Percentiles rank a stretch among this genome's conserved stretches.
Conservation (phyloP, 352 stramenopile genomes). For the Globisporangium perplexum region DNA sequence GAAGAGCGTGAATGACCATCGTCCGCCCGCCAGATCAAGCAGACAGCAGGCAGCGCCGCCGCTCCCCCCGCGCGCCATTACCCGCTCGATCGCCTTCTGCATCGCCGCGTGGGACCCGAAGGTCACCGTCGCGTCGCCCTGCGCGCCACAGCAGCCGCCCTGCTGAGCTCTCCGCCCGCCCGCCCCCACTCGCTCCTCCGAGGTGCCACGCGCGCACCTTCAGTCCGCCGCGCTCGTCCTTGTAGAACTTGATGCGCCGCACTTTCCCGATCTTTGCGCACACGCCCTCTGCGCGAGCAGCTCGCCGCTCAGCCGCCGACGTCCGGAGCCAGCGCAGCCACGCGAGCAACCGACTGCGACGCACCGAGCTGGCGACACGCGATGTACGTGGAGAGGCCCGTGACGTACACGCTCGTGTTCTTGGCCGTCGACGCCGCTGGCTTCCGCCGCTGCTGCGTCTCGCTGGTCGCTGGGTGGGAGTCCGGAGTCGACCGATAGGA, state of each 20-base stretch:
- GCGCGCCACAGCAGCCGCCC: not conserved
- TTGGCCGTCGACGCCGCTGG: slow-evolving; percentile 16
- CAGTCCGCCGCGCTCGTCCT: slow-evolving; percentile 65
- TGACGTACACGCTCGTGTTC: slow-evolving; percentile 79
- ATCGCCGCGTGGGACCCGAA: slow-evolving; percentile 66
- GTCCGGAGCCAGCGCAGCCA: not conserved
- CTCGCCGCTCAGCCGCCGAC: not conserved
- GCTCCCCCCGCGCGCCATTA: slow-evolving; percentile 13
- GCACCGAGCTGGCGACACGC: slow-evolving; percentile 77
- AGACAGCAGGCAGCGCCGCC: not conserved
- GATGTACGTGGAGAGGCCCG: slow-evolving; percentile 73
- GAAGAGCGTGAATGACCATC: slow-evolving; percentile 15
- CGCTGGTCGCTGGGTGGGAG: not conserved
- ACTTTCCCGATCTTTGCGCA: slow-evolving; percentile 76
- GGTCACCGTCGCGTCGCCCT: slow-evolving; percentile 81
- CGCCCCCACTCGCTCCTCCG: no score
- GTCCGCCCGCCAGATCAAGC: not conserved
- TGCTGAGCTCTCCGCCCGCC: no score
- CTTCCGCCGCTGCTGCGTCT: slow-evolving; percentile 5
- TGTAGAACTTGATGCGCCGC: slow-evolving; percentile 84
- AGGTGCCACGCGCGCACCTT: slow-evolving; percentile 30
- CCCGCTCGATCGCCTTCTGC: slow-evolving; percentile 65
- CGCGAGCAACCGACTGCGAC: not conserved
- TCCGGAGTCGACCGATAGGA: slow-evolving; percentile 13
- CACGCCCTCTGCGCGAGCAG: slow-evolving; percentile 38